Percentiles rank a stretch among this genome's conserved stretches.
Conservation (phyloP, 805 yeast genomes). For the Candida verbasci region DNA sequence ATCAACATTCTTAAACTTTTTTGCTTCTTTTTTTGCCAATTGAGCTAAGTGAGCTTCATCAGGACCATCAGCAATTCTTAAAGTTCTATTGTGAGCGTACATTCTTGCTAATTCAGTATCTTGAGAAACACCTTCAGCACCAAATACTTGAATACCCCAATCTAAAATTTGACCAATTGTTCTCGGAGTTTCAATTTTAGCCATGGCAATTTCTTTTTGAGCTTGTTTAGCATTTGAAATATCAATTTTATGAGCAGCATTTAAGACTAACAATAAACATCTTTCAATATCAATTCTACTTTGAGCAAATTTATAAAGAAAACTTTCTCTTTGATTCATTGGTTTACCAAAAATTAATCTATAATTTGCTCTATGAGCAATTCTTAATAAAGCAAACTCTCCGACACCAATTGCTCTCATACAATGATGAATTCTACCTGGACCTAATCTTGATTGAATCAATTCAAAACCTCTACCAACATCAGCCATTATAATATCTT, state of each 20-base stretch:
- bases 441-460: slow-evolving; percentile 62
- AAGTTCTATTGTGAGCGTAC: slow-evolving; percentile 50
- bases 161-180: slow-evolving; percentile 49
- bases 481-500: slow-evolving; percentile 36
- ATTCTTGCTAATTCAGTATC: slow-evolving; percentile 54
- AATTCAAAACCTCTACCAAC: slow-evolving; percentile 58
- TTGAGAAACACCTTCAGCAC: slow-evolving; percentile 62
- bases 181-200: slow-evolving; percentile 60
- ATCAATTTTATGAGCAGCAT: slow-evolving; percentile 61
- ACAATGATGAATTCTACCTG: slow-evolving; percentile 70
- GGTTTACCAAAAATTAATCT: slow-evolving; percentile 50
- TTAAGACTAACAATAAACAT: slow-evolving; percentile 50
- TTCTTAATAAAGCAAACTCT: slow-evolving; percentile 47
- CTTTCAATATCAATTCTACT: slow-evolving; percentile 50
- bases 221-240: slow-evolving; percentile 51
- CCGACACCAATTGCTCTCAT: slow-evolving; percentile 63
- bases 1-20: slow-evolving; percentile 32
- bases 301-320: slow-evolving; percentile 46
- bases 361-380: slow-evolving; percentile 47
- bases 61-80: slow-evolving; percentile 66
- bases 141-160: slow-evolving; percentile 61
- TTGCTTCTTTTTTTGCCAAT: slow-evolving; percentile 46
- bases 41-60: slow-evolving; percentile 62
- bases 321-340: slow-evolving; percentile 47
- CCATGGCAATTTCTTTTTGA: slow-evolving; percentile 53